Evolutionary conservation across 163 green algal species (phyloP).

Genomic region (Scenedesmus sp.): DNA sequence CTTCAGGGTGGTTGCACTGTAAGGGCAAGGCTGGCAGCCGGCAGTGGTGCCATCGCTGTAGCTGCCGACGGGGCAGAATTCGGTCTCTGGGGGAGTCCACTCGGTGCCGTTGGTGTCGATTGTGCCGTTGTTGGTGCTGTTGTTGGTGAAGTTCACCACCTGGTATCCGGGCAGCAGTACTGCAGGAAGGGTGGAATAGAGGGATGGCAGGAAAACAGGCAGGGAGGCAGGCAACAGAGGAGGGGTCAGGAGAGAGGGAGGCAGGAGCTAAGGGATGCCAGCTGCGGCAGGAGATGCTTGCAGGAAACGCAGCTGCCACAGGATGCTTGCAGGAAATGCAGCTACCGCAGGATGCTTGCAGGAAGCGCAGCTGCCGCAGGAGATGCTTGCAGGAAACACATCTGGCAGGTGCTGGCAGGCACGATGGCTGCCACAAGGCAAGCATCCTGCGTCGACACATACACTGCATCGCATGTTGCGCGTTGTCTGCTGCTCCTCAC

Average conservation of each 20-base stretch:
- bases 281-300: no score
- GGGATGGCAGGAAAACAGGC: neutral
- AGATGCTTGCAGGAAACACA: no score
- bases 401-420: neutral
- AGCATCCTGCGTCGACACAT: neutral
- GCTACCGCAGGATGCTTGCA: no score
- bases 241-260: neutral
- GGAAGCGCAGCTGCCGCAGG: no score
- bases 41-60: neutral
- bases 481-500: neutral
- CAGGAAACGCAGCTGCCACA: no score
- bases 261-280: neutral
- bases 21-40: neutral
- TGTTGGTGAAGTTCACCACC: neutral
- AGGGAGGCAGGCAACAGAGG: neutral
- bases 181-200: neutral
- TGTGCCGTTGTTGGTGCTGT: neutral
- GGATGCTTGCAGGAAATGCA: no score
- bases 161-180: slow-evolving; percentile 23
- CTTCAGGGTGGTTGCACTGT: neutral
- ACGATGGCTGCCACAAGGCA: neutral
- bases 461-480: neutral
- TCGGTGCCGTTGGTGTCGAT: neutral
- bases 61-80: neutral
- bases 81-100: neutral